Conservation (phyloP, 495 filamentous ascomycete species). For the Chaetomium tenue region DNA sequence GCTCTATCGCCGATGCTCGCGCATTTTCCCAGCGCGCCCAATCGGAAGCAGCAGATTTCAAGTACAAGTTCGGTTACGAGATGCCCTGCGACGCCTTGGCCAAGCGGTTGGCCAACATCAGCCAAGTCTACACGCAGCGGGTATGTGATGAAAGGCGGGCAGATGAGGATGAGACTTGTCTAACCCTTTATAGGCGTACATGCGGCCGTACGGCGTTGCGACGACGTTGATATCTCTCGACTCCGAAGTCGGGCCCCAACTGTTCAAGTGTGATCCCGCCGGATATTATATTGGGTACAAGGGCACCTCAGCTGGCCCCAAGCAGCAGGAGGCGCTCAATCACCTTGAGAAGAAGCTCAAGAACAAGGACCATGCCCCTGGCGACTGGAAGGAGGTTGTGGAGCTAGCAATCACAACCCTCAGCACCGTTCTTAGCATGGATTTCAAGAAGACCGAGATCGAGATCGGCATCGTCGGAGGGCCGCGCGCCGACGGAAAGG, state of each 20-base stretch:
- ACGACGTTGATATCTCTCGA: slow-evolving; percentile 93
- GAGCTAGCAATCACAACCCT: slow-evolving; percentile 92
- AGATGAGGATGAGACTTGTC: slow-evolving; percentile 9
- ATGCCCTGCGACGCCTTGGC: slow-evolving; percentile 97
- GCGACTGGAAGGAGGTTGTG: slow-evolving; percentile 96
- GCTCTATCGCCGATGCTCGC: slow-evolving; percentile 94
- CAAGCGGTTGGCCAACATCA: slow-evolving; percentile 97
- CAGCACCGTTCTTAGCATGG: slow-evolving; percentile 93
- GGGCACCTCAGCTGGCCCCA: slow-evolving; percentile 92
- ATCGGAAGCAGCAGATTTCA: slow-evolving; percentile 94
- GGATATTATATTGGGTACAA: slow-evolving; percentile 99
- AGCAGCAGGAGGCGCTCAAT: slow-evolving; percentile 97
- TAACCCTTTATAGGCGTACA: slow-evolving; percentile 72
- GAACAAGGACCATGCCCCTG: slow-evolving; percentile 93
- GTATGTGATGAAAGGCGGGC: slow-evolving; percentile 50
- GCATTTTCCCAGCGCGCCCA: slow-evolving; percentile 88
- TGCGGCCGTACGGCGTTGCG: slow-evolving; percentile 94
- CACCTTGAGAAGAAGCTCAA: slow-evolving; percentile 99
- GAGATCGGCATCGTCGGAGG: slow-evolving; percentile 96
- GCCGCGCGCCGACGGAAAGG: slow-evolving; percentile 71
- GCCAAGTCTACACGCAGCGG: slow-evolving; percentile 97
- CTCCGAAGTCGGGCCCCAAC: slow-evolving; percentile 86
- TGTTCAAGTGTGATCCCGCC: slow-evolving; percentile 97
- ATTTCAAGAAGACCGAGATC: slow-evolving; percentile 99
- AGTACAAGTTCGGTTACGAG: slow-evolving; percentile 98